Percentiles rank a stretch among this genome's conserved stretches.
Conservation (phyloP, 2,329 filamentous ascomycete species). For the Fusarium newnesense region DNA sequence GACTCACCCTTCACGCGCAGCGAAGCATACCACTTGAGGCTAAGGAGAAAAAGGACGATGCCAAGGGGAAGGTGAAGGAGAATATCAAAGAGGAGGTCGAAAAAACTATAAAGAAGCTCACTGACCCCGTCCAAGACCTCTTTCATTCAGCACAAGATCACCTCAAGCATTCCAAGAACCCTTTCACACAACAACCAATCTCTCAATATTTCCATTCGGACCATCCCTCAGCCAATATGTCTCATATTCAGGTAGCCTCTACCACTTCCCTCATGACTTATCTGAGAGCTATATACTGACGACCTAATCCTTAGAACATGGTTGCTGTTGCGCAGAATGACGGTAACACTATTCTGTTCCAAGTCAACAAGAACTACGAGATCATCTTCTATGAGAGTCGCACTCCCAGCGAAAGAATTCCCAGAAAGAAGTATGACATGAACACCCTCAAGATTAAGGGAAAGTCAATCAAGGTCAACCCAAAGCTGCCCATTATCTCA, state of each 20-base stretch:
- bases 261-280: background rate
- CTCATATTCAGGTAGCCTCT: background rate
- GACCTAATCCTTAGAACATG: background rate
- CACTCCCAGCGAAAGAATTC: background rate
- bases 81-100: background rate
- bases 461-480: background rate
- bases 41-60: background rate
- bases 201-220: background rate
- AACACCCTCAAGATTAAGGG: background rate
- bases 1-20: background rate
- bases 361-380: background rate
- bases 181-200: background rate
- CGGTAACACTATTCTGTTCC: background rate
- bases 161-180: background rate
- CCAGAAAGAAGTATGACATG: background rate
- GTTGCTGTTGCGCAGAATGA: background rate
- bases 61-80: background rate
- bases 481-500: background rate
- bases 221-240: background rate
- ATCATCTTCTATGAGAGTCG: background rate
- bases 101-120: background rate
- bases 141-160: background rate
- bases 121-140: background rate
- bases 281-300: background rate
- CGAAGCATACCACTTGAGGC: background rate